Conservation (phyloP, 805 yeast genomes). For the Torulaspora gathmanii region DNA sequence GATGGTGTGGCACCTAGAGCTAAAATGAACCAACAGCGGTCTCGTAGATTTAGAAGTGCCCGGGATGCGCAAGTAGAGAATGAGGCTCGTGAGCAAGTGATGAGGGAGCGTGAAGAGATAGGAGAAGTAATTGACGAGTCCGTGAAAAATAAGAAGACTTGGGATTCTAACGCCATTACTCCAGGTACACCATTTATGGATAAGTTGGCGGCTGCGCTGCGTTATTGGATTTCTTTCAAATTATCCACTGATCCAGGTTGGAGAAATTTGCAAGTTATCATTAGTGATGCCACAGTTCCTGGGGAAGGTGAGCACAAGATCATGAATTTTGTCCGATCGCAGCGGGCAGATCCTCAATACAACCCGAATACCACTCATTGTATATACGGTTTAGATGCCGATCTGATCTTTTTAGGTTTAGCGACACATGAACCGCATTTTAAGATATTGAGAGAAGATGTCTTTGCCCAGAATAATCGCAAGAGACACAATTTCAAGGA, state of each 20-base stretch:
- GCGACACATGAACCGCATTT: slow-evolving; percentile 99
- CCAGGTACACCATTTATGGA: slow-evolving; percentile 99
- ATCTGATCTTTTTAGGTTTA: slow-evolving; percentile 87
- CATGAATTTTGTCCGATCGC: slow-evolving; percentile 91
- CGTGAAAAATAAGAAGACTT: slow-evolving; percentile 65
- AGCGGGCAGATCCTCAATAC: slow-evolving; percentile 79
- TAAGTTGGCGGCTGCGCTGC: slow-evolving; percentile 69
- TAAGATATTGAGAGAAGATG: slow-evolving; percentile 90
- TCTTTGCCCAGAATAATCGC: slow-evolving; percentile 71
- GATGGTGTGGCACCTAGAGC: slow-evolving; percentile 99
- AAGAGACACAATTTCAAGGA: slow-evolving; percentile 25
- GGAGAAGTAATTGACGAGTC: slow-evolving; percentile 74
- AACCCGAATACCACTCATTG: slow-evolving; percentile 94
- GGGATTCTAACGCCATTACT: slow-evolving; percentile 96
- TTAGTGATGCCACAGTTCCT: slow-evolving; percentile 94
- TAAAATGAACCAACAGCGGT: slow-evolving; percentile 94
- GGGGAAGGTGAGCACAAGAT: slow-evolving; percentile 99
- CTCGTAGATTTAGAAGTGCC: slow-evolving; percentile 89
- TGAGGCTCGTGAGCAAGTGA: slow-evolving; percentile 57
- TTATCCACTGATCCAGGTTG: slow-evolving; percentile 88
- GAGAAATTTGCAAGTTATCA: slow-evolving; percentile 81
- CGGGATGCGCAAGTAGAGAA: slow-evolving; percentile 79
- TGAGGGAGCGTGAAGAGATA: slow-evolving; percentile 29
- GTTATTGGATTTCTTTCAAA: slow-evolving; percentile 92
- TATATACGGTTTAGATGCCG: slow-evolving; percentile 97